Evolutionary conservation across 495 filamentous ascomycete genomes (phyloP).

Genomic region (Monascus purpureus): DNA sequence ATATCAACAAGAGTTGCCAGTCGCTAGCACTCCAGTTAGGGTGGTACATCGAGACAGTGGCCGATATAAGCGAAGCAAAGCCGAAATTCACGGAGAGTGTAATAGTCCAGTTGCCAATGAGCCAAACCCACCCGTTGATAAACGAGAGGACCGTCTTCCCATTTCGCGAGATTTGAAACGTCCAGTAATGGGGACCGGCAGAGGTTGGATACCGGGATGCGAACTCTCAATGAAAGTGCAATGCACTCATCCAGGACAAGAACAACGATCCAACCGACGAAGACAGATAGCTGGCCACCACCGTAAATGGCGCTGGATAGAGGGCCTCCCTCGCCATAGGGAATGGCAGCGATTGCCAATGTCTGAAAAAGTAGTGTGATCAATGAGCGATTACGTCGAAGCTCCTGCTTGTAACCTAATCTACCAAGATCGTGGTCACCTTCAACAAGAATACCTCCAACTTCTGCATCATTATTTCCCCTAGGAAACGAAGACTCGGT

Average conservation of each 20-base stretch:
- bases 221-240: slow-evolving; percentile 30
- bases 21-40: slow-evolving; percentile 36
- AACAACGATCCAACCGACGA: slow-evolving; percentile 29
- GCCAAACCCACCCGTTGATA: slow-evolving; percentile 53
- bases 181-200: slow-evolving; percentile 38
- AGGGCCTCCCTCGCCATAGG: slow-evolving; percentile 32
- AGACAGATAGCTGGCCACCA: slow-evolving; percentile 26
- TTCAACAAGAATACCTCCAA: slow-evolving; percentile 5
- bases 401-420: slow-evolving; percentile 24
- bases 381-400: slow-evolving; percentile 24
- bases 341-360: slow-evolving; percentile 29
- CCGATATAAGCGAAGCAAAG: slow-evolving; percentile 43
- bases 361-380: slow-evolving; percentile 23
- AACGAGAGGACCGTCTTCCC: slow-evolving; percentile 38
- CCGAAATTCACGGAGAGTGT: slow-evolving; percentile 57
- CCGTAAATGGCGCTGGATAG: slow-evolving; percentile 30
- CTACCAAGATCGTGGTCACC: slow-evolving; percentile 15
- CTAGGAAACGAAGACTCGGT: too few relatives aligned
- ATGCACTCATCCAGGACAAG: slow-evolving; percentile 24
- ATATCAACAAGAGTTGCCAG: slow-evolving; percentile 48
- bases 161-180: slow-evolving; percentile 21
- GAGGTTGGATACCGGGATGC: slow-evolving; percentile 37
- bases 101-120: slow-evolving; percentile 58
- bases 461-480: slow-evolving; percentile 5
- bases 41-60: slow-evolving; percentile 42